These are phyloP conservation scores for Aspergillus asperescens DNA, from an alignment of 495 filamentous ascomycete genomes.

Conservation along the genomic window DNA sequence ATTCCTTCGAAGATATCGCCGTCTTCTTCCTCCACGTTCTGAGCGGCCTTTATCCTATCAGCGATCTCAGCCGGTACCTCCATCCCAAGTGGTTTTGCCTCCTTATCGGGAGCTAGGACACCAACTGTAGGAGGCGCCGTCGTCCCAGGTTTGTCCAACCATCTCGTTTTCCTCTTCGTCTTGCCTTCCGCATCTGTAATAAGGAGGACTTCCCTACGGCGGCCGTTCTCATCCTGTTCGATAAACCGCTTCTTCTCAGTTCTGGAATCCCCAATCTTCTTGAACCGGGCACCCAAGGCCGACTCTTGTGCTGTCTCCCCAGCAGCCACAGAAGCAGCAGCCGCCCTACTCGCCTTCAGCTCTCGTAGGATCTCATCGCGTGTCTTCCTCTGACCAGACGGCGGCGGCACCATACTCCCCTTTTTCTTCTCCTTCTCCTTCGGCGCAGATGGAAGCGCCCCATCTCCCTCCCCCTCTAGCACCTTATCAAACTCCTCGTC, in stretches of 20 bases:
- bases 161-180: constrained; percentile 73
- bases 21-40: constrained; percentile 45
- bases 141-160: constrained; percentile 42
- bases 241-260: constrained; percentile 62
- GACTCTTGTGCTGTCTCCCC: constrained; percentile 37
- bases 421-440: constrained; percentile 66
- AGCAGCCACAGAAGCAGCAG: constrained; percentile 42
- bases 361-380: constrained; percentile 80
- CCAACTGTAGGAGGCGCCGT: constrained; percentile 25
- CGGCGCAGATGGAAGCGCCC: constrained; percentile 44
- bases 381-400: constrained; percentile 60
- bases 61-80: constrained; percentile 59
- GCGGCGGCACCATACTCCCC: constrained; percentile 64
- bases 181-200: constrained; percentile 83
- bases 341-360: constrained; percentile 67
- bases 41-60: constrained; percentile 29
- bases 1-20: constrained; percentile 85
- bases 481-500: constrained; percentile 73
- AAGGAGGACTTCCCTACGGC: constrained; percentile 76
- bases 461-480: constrained; percentile 59
- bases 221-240: constrained; percentile 60
- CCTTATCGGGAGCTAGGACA: constrained; percentile 61
- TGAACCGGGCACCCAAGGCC: constrained; percentile 69
- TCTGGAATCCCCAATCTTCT: constrained; percentile 60
- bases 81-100: constrained; percentile 67